Evolutionary conservation across 148 eudicot species (phyloP), one percentile per base, ranked within the genome.

Genomic region (Camellia japonica): DNA sequence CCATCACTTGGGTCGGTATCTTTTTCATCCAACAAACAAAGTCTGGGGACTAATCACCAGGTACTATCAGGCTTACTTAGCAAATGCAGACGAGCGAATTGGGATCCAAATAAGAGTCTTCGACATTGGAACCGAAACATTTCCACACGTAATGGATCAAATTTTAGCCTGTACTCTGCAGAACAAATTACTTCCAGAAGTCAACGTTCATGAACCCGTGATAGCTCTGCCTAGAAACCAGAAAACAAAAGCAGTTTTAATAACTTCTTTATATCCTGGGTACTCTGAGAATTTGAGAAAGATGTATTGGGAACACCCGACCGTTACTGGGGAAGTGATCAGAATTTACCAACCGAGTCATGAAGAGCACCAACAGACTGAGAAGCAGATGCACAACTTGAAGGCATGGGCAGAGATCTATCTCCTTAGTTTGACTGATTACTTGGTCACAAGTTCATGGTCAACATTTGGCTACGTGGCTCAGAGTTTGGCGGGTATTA

Each of bases 341-440:
- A 80, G 85, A 15, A 87, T 94, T 77, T 85, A 64, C 78, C 98
- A 94, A 78, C 98, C 98, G 15, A 94, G 97, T 69, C 88, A 91
- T 44, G 97, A 94, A 89, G 86, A 82, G 75, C 75, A 80, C 63
- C 97, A 94, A 77, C 94, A 92, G 74, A 86, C 90, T 0, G 84
- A 86, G 71, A 88, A 90, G 84, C 83, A 81, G 74, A 86, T 38
- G 60, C 98, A 94, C 78, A 85, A 90, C 74, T 83, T 86, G 73
- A 94, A 94, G 80, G 98, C 98, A 30, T 92, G 89, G 92, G 97
- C 98, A 30, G 98, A 94, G 78, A 94, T 94, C 89, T 94, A 92
- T 81, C 79, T 94, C 13, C 92, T 92, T n/a, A 91, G 97, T 77
- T 80, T 94, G 81, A 86, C 83, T 0, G 97, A 94, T 73, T 91